phyloP scores from a whole-genome alignment of 305 asterid species.

The Fraxinus paxiana region DNA sequence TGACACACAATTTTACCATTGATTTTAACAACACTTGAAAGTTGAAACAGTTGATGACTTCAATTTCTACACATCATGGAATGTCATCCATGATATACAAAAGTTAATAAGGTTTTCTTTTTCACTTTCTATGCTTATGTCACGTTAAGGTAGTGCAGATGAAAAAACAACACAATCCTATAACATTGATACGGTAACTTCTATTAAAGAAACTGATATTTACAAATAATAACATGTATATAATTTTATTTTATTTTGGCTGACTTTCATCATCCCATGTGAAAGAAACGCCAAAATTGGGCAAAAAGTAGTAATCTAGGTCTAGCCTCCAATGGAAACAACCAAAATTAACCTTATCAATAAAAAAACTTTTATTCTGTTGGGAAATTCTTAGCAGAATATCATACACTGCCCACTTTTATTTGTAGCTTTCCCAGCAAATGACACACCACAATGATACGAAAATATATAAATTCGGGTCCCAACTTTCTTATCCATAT shows the following conservation, averaged over 20 bases:
- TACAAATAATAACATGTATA: neutral
- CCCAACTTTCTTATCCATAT: neutral
- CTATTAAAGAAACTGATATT: neutral
- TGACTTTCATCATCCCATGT: conserved; percentile 1
- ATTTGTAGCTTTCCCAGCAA: conserved; percentile 26
- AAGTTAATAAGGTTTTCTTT: neutral
- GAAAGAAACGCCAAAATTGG: conserved; percentile 3
- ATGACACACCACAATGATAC: neutral
- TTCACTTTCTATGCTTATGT: neutral
- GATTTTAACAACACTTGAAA: neutral
- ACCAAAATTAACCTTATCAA: conserved; percentile 5
- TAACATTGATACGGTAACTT: neutral
- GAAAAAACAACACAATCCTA: neutral
- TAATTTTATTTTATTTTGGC: neutral
- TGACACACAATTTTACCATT: neutral
- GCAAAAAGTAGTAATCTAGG: neutral
- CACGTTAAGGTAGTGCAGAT: neutral
- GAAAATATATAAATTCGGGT: conserved; percentile 1
- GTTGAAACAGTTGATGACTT: too few relatives aligned
- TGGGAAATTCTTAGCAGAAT: neutral
- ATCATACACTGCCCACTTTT: conserved; percentile 8
- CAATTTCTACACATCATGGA: neutral
- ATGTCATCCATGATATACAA: neutral
- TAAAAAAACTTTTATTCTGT: neutral
- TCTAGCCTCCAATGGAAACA: conserved; percentile 6